Conservation (phyloP, 1,284 basidiomycete genomes). For the Fomitopsis betulina region DNA sequence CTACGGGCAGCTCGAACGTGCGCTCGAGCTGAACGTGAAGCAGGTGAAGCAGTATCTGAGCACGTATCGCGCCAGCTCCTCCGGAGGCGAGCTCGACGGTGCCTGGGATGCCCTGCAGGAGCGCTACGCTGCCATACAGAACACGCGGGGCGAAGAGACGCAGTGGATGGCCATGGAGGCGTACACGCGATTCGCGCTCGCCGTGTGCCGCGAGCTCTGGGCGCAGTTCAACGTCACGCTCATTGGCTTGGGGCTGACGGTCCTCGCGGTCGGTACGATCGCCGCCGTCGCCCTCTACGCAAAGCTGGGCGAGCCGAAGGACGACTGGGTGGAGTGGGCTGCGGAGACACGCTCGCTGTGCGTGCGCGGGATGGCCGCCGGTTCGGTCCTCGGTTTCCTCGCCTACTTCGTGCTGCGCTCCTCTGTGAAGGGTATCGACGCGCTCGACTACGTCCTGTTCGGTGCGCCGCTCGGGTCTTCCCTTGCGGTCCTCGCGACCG, state of each 20-base stretch:
- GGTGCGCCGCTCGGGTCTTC: conserved; percentile 35
- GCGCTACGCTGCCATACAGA: conserved; percentile 39
- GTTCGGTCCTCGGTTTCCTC: conserved; percentile 39
- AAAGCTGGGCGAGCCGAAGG: conserved; percentile 32
- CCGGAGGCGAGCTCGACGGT: conserved; percentile 68
- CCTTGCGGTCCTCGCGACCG: conserved; percentile 33
- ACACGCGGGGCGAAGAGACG: conserved; percentile 11
- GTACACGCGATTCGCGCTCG: conserved; percentile 66
- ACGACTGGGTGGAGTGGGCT: conserved; percentile 41
- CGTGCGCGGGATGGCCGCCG: conserved; percentile 35
- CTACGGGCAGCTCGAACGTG: conserved; percentile 35
- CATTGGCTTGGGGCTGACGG: conserved; percentile 65
- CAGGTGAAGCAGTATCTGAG: conserved; percentile 81
- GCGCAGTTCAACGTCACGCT: conserved; percentile 85
- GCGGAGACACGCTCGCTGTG: conserved; percentile 22
- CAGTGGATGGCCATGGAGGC: conserved; percentile 38
- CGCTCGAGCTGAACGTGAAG: conserved; percentile 68
- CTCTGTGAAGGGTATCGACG: conserved; percentile 38
- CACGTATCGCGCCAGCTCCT: conserved; percentile 66
- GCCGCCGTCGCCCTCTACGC: conserved; percentile 47
- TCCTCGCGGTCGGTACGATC: conserved; percentile 44
- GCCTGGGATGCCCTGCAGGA: conserved; percentile 50
- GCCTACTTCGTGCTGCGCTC: conserved; percentile 28
- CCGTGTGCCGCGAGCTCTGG: conserved; percentile 83
- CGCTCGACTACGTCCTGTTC: conserved; percentile 44